Conservation (phyloP, 129 eudicot genomes). For the Deinandra increscens region DNA sequence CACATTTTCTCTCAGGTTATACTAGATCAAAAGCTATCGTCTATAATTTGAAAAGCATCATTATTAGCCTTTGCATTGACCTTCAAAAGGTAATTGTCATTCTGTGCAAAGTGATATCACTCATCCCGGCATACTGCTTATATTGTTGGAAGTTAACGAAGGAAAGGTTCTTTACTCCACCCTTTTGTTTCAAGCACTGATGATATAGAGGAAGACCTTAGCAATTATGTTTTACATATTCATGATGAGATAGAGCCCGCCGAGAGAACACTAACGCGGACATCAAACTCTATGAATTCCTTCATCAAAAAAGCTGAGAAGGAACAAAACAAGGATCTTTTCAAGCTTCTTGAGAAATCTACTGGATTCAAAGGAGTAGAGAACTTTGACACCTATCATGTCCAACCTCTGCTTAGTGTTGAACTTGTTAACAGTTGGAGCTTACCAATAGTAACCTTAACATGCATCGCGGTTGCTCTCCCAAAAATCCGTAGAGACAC, state of each 20-base stretch:
- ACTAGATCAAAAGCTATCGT: neutral
- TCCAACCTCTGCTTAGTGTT: neutral
- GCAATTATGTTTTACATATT: slow-evolving; percentile 13
- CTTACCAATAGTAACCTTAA: slow-evolving; percentile 22
- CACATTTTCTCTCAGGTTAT: neutral
- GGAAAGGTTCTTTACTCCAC: neutral
- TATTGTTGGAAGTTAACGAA: neutral
- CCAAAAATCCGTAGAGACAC: neutral
- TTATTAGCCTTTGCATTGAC: slow-evolving; percentile 7
- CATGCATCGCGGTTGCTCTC: slow-evolving; percentile 12
- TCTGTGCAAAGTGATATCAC: neutral
- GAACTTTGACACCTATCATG: neutral
- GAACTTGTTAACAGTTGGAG: slow-evolving; percentile 12
- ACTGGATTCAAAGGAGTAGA: slow-evolving; percentile 11
- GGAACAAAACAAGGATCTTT: slow-evolving; percentile 7
- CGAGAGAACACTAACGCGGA: neutral
- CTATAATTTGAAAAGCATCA: neutral
- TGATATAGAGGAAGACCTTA: neutral
- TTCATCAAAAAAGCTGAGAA: neutral
- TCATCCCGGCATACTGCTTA: neutral
- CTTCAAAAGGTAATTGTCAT: slow-evolving; percentile 19
- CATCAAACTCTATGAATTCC: slow-evolving; percentile 9
- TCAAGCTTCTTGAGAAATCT: slow-evolving; percentile 16
- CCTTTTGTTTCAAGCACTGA: neutral
- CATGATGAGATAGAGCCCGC: neutral